Base-by-base conservation (phyloP, 441 rosid species). In the Euphorbia celastroides region DNA sequence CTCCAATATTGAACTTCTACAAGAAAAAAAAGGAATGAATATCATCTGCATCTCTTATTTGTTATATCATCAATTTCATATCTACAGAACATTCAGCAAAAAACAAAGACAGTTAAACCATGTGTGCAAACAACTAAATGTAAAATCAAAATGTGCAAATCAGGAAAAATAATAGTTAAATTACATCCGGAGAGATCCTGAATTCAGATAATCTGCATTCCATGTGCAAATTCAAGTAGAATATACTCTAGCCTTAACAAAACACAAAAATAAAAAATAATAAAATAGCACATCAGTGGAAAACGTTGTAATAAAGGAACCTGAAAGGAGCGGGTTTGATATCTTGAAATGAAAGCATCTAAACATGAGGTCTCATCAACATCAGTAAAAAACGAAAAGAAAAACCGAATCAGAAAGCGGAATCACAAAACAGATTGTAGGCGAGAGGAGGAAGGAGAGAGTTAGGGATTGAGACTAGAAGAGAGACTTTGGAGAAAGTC, bases 261-360 rank as follows among this genome's bases (percentile, higher is more conserved):
- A 8, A 23, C 5, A 13, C 13, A 13, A 11, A 20, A 3, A 38
- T 31, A 62, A 22, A 20, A 2, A 52, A 20, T n/a, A n/a, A 12
- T 27, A 13, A 57, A 3, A 13, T 16, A 57, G 14, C 17, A 27
- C 34, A 17, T 31, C 2, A 22, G 25, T 22, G 1, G 12, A 12
- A 14, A 62, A 31, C 7, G 48, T 26, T 38, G 30, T 25, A 44
- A 51, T 30, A 1, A 42, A 41, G 20, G 44, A 78, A 93, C 97
- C 97, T 88, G 81, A 74, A 83, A 5, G 99, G 92, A 10, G 97
- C 70, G n/a, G 97, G 97, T 23, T 77, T 89, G 77, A 90, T 83
- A 65, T 90, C 99, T 68, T 80, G 88, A 79, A 93, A 90, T 27
- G 97, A n/a, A n/a, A n/a, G n/a, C n/a, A n/a, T n/a, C n/a, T n/a